Evolutionary conservation across 495 filamentous ascomycete species (phyloP), one percentile per base, ranked within the genome.

Genomic region (Astrocystis sublimbata): DNA sequence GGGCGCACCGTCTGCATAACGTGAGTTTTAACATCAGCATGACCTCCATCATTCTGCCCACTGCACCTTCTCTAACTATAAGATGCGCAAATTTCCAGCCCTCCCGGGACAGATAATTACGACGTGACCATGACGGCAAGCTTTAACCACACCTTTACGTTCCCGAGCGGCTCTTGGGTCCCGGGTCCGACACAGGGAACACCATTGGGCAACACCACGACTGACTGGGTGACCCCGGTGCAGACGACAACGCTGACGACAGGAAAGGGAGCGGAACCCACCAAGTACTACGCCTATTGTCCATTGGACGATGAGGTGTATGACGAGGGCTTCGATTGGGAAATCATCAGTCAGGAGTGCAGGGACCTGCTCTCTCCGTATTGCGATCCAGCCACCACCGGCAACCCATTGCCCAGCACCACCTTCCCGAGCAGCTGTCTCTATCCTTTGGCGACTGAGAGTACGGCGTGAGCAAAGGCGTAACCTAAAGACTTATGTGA

Each of bases 361-460:
- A 46, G 15, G 15, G 43, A 46, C 23, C 23, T 46, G 23, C 43
- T 46, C 23, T 46, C 43, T 46, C 43, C 43, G 43, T 46, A 46
- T 46, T 46, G 43, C 43, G 43, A 46, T 19, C 43, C 43, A 19
- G 43, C 23, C 43, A 15, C 23, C n/a, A 46, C 43, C 15, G 43
- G 43, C 4, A 46, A 3, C 3, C 43, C 43, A 12, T 19, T 46
- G 17, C 43, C 43, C 3, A 46, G 43, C 43, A 46, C 43, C 5
- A 46, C 43, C 19, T 46, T 46, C 23, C 43, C 43, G 43, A 46
- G 43, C 23, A 46, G 23, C 43, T 46, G 43, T 46, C 23, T 46
- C 3, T 6, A n/a, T n/a, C n/a, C 8, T 12, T 8, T 10, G n/a
- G 9, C 36, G 36, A 12, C 3, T 4, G 36, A 4, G 36, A 38